A percentile compares a stretch with the other conserved stretches of the same genome.
Evolutionary conservation across 2,329 filamentous ascomycete species (phyloP).

Genomic region (Neoscytalidium dimidiatum): DNA sequence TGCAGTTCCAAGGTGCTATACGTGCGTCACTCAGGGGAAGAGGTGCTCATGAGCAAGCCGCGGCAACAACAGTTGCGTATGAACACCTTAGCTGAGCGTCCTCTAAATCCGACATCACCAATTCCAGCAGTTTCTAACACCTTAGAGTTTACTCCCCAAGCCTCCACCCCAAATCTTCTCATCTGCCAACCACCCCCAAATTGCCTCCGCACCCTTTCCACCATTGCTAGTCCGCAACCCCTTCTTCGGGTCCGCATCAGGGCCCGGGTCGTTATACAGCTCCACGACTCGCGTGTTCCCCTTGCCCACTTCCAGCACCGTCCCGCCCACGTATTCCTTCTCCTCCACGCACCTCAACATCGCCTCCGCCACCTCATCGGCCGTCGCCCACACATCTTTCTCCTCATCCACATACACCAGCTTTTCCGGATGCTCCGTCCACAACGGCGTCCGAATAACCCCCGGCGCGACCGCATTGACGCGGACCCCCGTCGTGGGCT

Average conservation of each 20-base stretch:
- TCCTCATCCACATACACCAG: constrained; percentile 51
- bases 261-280: constrained; percentile 57
- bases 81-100: too few relatives aligned
- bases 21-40: too few relatives aligned
- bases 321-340: constrained; percentile 47
- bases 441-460: constrained; percentile 62
- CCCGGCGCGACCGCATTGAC: constrained; percentile 64
- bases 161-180: constrained; percentile 47
- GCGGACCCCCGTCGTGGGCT: constrained; percentile 52
- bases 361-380: constrained; percentile 61
- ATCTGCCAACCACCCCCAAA: constrained; percentile 50
- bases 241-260: constrained; percentile 35
- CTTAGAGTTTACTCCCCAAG: constrained; percentile 25
- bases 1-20: too few relatives aligned
- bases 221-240: constrained; percentile 52
- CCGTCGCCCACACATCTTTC: constrained; percentile 59
- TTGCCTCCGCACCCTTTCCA: constrained; percentile 47
- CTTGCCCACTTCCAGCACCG: constrained; percentile 59
- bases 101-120: not conserved
- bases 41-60: too few relatives aligned
- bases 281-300: constrained; percentile 52
- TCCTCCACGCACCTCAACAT: constrained; percentile 59
- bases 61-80: too few relatives aligned
- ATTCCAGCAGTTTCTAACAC: not conserved
- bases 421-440: constrained; percentile 64